Base-by-base conservation (phyloP, 129 eudicot species). In the Ambrosia artemisiifolia region DNA sequence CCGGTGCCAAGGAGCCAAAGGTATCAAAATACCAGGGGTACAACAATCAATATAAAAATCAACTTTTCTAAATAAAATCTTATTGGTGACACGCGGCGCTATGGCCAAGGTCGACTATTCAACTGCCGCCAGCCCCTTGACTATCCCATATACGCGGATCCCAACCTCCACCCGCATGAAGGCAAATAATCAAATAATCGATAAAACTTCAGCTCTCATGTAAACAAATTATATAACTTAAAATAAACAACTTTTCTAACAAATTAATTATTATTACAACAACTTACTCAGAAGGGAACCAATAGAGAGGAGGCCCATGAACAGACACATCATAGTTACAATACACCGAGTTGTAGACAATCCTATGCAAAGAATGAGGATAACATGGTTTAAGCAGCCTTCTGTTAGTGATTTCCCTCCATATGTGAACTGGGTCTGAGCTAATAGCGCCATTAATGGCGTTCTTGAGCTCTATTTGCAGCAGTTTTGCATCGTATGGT, bases 221-320 rank as follows among this genome's bases (percentile, higher is more conserved):
- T n/a, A n/a, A n/a, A n/a, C n/a, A n/a, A n/a, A 38, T 38, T 38
- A 5, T 38, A 4, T 36, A 36, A 4, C 6, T 36, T 36, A 4
- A 4, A 4, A 36, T 3, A 4, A 36, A 36, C 6, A 36, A 38
- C 6, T 5, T 38, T 38, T 5, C 6, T 5, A 38, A 5, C 0
- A 38, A 38, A 38, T 38, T 8, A 38, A 5, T 8, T 38, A 38
- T 1, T 38, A 4, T 38, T 2, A 38, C 8, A 38, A 38, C 43
- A 74, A 72, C 63, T 72, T 82, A 91, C 97, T 19, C 69, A 3
- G 96, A 84, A 70, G 97, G 99, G 77, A 90, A 90, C 96, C 97
- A 94, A 59, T 94, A 90, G 54, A 78, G 85, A 47, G 97, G 88
- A 62, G 89, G 99, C 36, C 96, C 97, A 79, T 80, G 67, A 72